Evolutionary conservation across 2,329 filamentous ascomycete species (phyloP), one percentile per base, ranked within the genome.

Genomic region (Clarireedia hainanense): DNA sequence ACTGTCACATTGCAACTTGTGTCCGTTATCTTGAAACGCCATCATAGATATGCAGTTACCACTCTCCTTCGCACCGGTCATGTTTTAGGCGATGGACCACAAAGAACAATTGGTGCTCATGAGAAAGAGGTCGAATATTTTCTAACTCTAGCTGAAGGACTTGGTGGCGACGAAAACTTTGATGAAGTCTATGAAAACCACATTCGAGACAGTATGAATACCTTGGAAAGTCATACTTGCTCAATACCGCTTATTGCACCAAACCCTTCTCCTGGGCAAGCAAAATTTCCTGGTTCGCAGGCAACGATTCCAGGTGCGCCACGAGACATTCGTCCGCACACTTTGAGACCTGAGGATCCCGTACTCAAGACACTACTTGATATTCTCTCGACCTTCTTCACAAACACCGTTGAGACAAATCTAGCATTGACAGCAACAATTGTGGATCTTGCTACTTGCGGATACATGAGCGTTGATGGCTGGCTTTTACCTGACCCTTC

Each of bases 351-450:
- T 1, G 80, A 82, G 54, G 85, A 85, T 61, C 83, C 79, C 45
- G 78, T 84, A 37, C 76, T 85, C 47, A 82, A 80, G 68, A 82
- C 88, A 7, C 74, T 88, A 2, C 73, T 88, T 9, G 84, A 87
- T 45, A 77, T 92, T 6, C 72, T 99, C 10, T 80, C 86, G 46
- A 85, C 79, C 0, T 99, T 97, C 66, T 90, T 96, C 64, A 80
- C 89, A 5, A 99, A 99, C 64, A 86, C 90, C 2, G 84, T 97
- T 2, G 90, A 96, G 64, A 91, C 88, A 2, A 99, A 99, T 63
- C 74, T 99, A 3, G 88, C 87, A 0, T 76, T 96, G 1, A 97
- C 92, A 0, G 89, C 95, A 65, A 81, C 88, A 0, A 76, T 97
- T 45, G 80, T 95, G 27, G 87, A 89, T 61, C 76, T 99, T 42